Evolutionary conservation across 1,139 yeast species (phyloP).

Genomic region (Pichia sp.): DNA sequence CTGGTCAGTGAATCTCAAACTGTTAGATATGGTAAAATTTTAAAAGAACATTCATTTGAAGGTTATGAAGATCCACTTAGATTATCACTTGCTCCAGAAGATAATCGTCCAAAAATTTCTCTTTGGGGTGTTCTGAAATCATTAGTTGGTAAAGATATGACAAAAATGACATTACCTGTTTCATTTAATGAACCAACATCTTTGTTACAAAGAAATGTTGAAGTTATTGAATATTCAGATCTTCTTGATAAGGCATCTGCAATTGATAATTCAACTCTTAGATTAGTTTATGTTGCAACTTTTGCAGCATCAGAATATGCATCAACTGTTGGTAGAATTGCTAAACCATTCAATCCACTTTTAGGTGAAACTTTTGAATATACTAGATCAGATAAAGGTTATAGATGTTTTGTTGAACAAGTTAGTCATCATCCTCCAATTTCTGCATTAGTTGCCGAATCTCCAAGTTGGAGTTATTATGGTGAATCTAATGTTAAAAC

Average conservation of each 20-base stretch:
- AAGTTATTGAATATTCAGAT: constrained; percentile 83
- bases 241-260: constrained; percentile 72
- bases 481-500: constrained; percentile 93
- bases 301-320: constrained; percentile 95
- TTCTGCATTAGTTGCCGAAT: constrained; percentile 83
- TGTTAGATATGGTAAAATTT: constrained; percentile 37
- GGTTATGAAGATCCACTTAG: constrained; percentile 91
- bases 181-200: constrained; percentile 95
- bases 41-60: constrained; percentile 57
- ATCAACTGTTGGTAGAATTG: constrained; percentile 86
- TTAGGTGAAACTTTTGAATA: constrained; percentile 95
- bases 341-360: constrained; percentile 94
- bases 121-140: constrained; percentile 93
- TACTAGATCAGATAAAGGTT: constrained; percentile 78
- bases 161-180: constrained; percentile 92
- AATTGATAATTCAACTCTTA: constrained; percentile 68
- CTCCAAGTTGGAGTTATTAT: constrained; percentile 89
- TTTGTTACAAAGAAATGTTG: constrained; percentile 86
- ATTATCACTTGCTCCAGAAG: constrained; percentile 61
- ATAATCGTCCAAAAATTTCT: constrained; percentile 84
- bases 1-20: constrained; percentile 38
- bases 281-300: constrained; percentile 84
- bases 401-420: constrained; percentile 82
- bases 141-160: constrained; percentile 96
- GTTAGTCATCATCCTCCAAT: constrained; percentile 97